Conservation (phyloP, 495 filamentous ascomycete genomes). For the Neurospora sp. region DNA sequence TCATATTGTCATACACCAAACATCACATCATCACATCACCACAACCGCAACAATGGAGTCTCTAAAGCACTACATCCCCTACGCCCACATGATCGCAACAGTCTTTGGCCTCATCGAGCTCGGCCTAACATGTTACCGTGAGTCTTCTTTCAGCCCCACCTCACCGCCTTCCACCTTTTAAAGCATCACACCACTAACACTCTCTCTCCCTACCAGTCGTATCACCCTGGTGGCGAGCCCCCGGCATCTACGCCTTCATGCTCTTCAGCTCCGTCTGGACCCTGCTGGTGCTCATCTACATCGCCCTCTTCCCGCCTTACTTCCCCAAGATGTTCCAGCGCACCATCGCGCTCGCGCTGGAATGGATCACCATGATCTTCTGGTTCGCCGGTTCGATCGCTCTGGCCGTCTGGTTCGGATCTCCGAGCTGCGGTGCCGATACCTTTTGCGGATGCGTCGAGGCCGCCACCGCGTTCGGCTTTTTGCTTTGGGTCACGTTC, state of each 20-base stretch:
- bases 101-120: slow-evolving; percentile 63
- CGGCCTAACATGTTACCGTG: slow-evolving; percentile 62
- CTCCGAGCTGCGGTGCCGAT: slow-evolving; percentile 23
- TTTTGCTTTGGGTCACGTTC: slow-evolving; percentile 36
- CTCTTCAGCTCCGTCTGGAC: slow-evolving; percentile 68
- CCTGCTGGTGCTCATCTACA: slow-evolving; percentile 55
- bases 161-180: not conserved
- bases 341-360: slow-evolving; percentile 53
- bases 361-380: slow-evolving; percentile 68
- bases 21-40: not conserved
- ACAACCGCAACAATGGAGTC: not conserved
- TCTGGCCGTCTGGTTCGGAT: slow-evolving; percentile 48
- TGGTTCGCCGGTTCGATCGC: slow-evolving; percentile 83
- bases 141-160: slow-evolving; percentile 11
- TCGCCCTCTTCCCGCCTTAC: slow-evolving; percentile 52
- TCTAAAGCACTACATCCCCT: slow-evolving; percentile 38
- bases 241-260: slow-evolving; percentile 54
- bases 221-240: slow-evolving; percentile 22
- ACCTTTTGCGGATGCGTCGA: slow-evolving; percentile 28
- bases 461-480: slow-evolving; percentile 37
- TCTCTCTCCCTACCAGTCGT: slow-evolving; percentile 18
- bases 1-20: not conserved
- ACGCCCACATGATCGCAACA: slow-evolving; percentile 52
- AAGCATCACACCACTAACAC: slow-evolving; percentile 6
- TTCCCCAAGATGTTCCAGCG: slow-evolving; percentile 47